Percentiles rank a stretch among this genome's conserved stretches.
These are phyloP conservation scores for Globisporangium middletonii DNA, from an alignment of 352 stramenopile species.

Conservation along the genomic window DNA sequence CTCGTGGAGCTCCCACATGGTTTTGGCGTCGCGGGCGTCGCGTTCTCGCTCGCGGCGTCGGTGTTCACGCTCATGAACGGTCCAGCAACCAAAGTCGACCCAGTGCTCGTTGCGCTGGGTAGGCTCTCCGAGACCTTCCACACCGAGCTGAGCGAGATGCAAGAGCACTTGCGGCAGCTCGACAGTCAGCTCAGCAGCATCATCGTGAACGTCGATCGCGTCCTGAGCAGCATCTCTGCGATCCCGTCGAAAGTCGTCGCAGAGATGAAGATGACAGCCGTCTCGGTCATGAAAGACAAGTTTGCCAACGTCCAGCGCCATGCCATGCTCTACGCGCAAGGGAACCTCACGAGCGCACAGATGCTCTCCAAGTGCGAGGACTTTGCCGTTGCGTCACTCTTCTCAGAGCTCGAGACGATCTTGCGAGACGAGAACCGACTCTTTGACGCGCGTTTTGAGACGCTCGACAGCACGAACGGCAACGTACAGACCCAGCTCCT, in stretches of 20 bases:
- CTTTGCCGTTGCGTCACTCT: constrained; percentile 30
- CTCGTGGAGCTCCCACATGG: constrained; percentile 24
- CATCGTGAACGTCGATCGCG: constrained; percentile 28
- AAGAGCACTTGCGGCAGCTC: constrained; percentile 18
- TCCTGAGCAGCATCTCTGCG: constrained; percentile 29
- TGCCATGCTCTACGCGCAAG: constrained; percentile 24
- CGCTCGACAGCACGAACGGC: constrained; percentile 20
- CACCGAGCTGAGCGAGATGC: constrained; percentile 23
- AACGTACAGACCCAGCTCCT: constrained; percentile 25
- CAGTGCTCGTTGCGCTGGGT: constrained; percentile 23
- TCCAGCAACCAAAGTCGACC: constrained; percentile 16
- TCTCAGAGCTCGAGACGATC: constrained; percentile 44
- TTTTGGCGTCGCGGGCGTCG: constrained; percentile 30
- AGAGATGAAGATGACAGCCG: constrained; percentile 39
- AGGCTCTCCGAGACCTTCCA: constrained; percentile 21
- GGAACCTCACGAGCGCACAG: constrained; percentile 27
- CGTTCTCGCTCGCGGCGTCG: constrained; percentile 38
- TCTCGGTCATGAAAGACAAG: constrained; percentile 46
- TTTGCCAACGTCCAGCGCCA: constrained; percentile 27
- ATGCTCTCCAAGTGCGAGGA: constrained; percentile 48
- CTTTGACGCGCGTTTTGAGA: constrained; percentile 26
- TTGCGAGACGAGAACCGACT: constrained; percentile 30
- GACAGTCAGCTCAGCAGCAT: constrained; percentile 21
- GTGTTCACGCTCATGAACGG: constrained; percentile 17
- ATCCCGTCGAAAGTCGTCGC: constrained; percentile 35